Evolutionary conservation across 176 grass and related monocot genomes (phyloP).

Genomic region (Oryza australiensis): DNA sequence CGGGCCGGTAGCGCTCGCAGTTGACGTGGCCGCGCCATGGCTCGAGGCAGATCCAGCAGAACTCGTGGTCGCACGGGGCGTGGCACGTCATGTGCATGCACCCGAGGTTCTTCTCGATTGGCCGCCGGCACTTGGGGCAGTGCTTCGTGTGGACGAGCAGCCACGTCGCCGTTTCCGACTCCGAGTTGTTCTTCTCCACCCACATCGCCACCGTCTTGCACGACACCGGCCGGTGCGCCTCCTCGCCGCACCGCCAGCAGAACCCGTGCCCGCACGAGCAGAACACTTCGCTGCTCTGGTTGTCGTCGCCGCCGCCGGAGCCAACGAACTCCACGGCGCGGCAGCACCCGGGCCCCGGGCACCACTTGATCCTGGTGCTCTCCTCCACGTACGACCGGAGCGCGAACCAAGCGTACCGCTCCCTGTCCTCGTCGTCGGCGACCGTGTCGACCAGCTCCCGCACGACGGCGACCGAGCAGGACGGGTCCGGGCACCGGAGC

Average conservation of each 20-base stretch:
- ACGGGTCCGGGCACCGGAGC: slow-evolving; percentile 48
- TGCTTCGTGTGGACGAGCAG: slow-evolving; percentile 38
- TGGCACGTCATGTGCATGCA: slow-evolving; percentile 40
- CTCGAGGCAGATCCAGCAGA: slow-evolving; percentile 49
- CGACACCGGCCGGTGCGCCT: slow-evolving; percentile 28
- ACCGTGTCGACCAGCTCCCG: slow-evolving; percentile 35
- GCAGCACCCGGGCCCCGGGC: slow-evolving; percentile 43
- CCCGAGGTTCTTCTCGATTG: slow-evolving; percentile 46
- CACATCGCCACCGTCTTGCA: slow-evolving; percentile 22
- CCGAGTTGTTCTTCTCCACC: not conserved
- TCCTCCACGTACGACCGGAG: slow-evolving; percentile 56
- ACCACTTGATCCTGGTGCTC: slow-evolving; percentile 47
- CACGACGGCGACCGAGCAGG: slow-evolving; percentile 29
- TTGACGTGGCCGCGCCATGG: not conserved
- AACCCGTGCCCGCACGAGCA: slow-evolving; percentile 22
- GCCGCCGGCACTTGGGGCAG: slow-evolving; percentile 33
- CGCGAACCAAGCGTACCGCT: slow-evolving; percentile 30
- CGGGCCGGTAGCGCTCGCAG: slow-evolving; percentile 5
- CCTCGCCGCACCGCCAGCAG: slow-evolving; percentile 33
- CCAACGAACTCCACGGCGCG: slow-evolving; percentile 20
- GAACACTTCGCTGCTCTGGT: not conserved
- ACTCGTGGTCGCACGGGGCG: slow-evolving; percentile 27
- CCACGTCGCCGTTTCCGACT: slow-evolving; percentile 38
- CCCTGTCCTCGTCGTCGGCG: not conserved
- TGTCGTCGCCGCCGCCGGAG: not conserved